phyloP scores from a whole-genome alignment of 2,329 filamentous ascomycete genomes.

The Lachnum nothofagi region DNA sequence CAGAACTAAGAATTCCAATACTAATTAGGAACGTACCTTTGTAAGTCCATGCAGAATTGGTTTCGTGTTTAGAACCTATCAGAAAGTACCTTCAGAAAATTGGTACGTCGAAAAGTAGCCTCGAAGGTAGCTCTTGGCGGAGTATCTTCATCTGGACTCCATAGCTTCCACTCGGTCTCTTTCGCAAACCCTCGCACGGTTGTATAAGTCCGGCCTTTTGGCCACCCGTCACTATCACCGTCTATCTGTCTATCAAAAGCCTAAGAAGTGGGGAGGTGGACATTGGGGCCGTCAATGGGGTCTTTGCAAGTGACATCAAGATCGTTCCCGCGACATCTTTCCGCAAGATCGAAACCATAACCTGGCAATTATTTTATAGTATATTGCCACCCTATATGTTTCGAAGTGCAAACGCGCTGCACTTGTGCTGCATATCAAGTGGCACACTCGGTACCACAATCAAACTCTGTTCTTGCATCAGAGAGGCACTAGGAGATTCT shows the following conservation, averaged over 20 bases:
- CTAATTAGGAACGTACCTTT: too few relatives aligned
- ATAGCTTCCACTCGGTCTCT: not conserved
- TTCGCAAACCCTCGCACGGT: not conserved
- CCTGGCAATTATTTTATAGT: conserved; percentile 5
- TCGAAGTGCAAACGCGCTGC: conserved; percentile 1
- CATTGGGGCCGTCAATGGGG: conserved; percentile 1
- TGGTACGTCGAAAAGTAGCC: too few relatives aligned
- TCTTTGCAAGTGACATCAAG: not conserved
- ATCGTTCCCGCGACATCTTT: conserved; percentile 14
- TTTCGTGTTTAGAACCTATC: too few relatives aligned
- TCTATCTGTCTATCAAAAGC: conserved; percentile 9
- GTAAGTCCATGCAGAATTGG: too few relatives aligned
- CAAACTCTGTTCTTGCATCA: conserved; percentile 11
- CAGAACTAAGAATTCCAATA: too few relatives aligned
- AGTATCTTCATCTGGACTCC: too few relatives aligned
- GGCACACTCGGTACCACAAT: not conserved
- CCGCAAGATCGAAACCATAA: conserved; percentile 18
- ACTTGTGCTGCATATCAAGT: not conserved
- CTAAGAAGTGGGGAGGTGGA: conserved; percentile 13
- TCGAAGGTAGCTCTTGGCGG: too few relatives aligned
- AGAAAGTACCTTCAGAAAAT: too few relatives aligned
- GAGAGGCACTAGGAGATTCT: conserved; percentile 1
- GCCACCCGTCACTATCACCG: not conserved
- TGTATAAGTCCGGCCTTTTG: not conserved
- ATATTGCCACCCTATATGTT: not conserved